Base-by-base conservation (phyloP, 2,329 filamentous ascomycete genomes). In the Eutypa lata region DNA sequence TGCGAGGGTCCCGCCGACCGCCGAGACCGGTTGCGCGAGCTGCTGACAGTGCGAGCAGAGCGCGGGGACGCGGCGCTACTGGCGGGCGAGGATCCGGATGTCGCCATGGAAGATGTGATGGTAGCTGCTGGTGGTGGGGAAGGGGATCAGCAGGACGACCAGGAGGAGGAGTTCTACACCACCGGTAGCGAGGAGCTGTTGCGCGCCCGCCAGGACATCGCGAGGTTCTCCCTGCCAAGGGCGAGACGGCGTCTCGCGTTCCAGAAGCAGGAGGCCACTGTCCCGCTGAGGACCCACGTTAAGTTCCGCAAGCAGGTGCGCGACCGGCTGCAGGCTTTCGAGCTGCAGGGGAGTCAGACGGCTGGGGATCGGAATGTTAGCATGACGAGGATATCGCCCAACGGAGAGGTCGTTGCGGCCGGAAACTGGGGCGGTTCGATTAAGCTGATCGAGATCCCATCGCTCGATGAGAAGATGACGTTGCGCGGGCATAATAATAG, bases 101-200 rank as follows among this genome's bases (percentile, higher is more conserved):
- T 80, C 54, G 76, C 71, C 44, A 85, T 86, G 80, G 80, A 79
- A 43, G 87, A 90, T 64, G 80, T 69, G 8, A 71, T 69, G n/a
- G n/a, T n/a, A 7, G 67, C 70, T 53, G 67, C 66, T 1, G 83
- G 83, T 2, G 84, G 83, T 4, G 42, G n/a, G 11, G 84, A 85
- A 18, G 85, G 83, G 47, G 86, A 79, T 2, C 90, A 92, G 49
- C 84, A 87, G 61, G 89, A 95, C 2, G 90, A 92, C 50, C 84
- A 87, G 61, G 89, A 95, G 59, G 91, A 97, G 66, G 94, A 99
- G 63, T 99, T 97, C 71, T 99, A 97, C 69, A 96, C 93, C 0
- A 82, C 89, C 62, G 94, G 94, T 3, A 83, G 86, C 1, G 78
- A 83, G 3, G 86, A 87, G 40, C 76, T 99, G 22, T 73, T 96